Evolutionary conservation across 176 grass and related monocot species (phyloP).

Genomic region (Melocanna baccifera): DNA sequence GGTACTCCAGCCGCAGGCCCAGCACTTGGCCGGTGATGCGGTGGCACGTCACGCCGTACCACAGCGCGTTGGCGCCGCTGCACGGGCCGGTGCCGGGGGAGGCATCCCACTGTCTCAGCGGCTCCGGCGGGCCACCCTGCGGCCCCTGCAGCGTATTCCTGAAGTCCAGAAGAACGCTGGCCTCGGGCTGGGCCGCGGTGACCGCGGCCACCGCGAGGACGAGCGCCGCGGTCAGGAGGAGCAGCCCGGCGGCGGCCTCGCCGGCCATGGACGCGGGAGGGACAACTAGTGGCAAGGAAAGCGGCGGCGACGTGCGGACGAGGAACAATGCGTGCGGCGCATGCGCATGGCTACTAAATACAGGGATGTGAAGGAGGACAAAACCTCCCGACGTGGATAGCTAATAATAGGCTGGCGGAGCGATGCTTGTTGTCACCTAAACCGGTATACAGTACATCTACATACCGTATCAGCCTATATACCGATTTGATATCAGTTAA

Average conservation of each 20-base stretch:
- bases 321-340: slow-evolving; percentile 18
- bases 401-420: slow-evolving; percentile 41
- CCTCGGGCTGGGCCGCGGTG: not conserved
- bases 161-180: slow-evolving; percentile 41
- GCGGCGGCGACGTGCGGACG: not conserved
- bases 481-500: too few species aligned
- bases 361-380: slow-evolving; percentile 28
- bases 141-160: slow-evolving; percentile 11
- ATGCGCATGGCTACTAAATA: slow-evolving; percentile 25
- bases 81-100: not conserved
- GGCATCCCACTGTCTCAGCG: slow-evolving; percentile 12
- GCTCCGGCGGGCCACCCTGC: not conserved
- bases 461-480: too few species aligned
- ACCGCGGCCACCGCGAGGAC: not conserved
- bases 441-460: too few species aligned
- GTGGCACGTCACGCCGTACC: slow-evolving; percentile 35
- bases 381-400: slow-evolving; percentile 15
- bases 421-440: not conserved
- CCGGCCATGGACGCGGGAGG: slow-evolving; percentile 51
- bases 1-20: slow-evolving; percentile 56
- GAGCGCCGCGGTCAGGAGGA: slow-evolving; percentile 28
- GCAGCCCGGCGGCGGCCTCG: slow-evolving; percentile 28
- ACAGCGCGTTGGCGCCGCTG: not conserved
- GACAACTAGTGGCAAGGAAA: not conserved
- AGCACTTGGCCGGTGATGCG: slow-evolving; percentile 14